These are phyloP conservation scores for Chaetothyriales sp. DNA, from an alignment of 2,329 filamentous ascomycete genomes.

Conservation along the genomic window DNA sequence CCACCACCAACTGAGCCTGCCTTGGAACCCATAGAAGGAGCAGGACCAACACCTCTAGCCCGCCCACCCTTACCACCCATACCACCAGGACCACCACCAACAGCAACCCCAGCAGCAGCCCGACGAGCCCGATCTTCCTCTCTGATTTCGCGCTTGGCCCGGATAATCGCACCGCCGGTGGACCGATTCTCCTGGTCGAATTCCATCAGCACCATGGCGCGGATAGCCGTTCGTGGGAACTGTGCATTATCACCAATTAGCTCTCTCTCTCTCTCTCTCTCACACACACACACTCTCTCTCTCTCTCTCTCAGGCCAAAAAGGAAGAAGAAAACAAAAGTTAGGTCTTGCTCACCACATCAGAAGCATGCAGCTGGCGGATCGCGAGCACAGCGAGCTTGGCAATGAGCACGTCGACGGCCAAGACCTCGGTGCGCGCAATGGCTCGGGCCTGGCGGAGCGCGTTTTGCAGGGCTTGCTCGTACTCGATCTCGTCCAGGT, in stretches of 20 bases:
- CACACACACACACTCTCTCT: too few species aligned
- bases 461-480: background rate
- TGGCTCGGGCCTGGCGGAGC: background rate
- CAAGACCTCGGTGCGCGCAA: background rate
- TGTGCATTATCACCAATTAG: background rate
- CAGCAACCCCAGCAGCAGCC: too few species aligned
- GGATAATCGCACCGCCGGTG: background rate
- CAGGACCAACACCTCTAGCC: too few species aligned
- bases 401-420: background rate
- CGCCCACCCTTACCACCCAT: too few species aligned
- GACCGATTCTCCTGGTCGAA: background rate
- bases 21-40: too few species aligned
- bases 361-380: background rate
- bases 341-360: background rate
- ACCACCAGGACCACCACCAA: too few species aligned
- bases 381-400: background rate
- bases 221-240: background rate
- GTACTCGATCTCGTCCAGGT: background rate
- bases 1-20: too few species aligned
- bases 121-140: background rate
- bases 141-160: background rate
- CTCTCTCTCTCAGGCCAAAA: too few species aligned
- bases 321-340: too few species aligned
- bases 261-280: too few species aligned
- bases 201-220: background rate